phyloP scores from a whole-genome alignment of 1,139 yeast genomes.

The Blastobotrys proliferans region DNA sequence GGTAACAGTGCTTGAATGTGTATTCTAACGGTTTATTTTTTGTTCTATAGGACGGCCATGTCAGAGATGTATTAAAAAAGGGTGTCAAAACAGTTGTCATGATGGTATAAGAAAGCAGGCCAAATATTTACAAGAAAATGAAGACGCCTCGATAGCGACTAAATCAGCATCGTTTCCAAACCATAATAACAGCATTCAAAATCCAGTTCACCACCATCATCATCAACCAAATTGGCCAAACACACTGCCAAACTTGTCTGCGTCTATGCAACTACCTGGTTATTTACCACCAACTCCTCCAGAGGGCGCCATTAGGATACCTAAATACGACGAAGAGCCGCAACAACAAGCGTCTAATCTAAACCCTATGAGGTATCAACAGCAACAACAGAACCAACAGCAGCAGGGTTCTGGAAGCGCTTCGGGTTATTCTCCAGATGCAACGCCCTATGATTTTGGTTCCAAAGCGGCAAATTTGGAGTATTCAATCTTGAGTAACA shows the following conservation, averaged over 20 bases:
- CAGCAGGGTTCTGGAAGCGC: neutral
- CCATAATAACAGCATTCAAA: constrained; percentile 1
- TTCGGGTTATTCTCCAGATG: neutral
- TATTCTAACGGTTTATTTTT: neutral
- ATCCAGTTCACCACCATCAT: constrained; percentile 1
- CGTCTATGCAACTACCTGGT: constrained; percentile 17
- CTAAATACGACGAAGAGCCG: neutral
- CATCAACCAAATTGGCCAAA: neutral
- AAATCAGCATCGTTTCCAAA: neutral
- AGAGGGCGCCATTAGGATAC: constrained; percentile 3
- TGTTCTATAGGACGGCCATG: constrained; percentile 66
- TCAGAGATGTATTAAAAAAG: constrained; percentile 66
- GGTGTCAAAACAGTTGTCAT: constrained; percentile 63
- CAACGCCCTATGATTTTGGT: constrained; percentile 41
- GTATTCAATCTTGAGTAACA: constrained; percentile 68
- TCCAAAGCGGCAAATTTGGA: constrained; percentile 81
- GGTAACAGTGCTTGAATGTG: neutral
- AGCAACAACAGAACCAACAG: neutral
- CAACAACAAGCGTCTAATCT: neutral
- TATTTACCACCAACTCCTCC: constrained; percentile 17
- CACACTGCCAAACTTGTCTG: constrained; percentile 11
- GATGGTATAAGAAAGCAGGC: constrained; percentile 87
- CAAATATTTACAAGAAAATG: constrained; percentile 54
- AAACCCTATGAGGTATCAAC: neutral
- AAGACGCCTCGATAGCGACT: constrained; percentile 1